Evolutionary conservation across 192 early-diverging fungal species (phyloP).

Genomic region (Podila epicladia): DNA sequence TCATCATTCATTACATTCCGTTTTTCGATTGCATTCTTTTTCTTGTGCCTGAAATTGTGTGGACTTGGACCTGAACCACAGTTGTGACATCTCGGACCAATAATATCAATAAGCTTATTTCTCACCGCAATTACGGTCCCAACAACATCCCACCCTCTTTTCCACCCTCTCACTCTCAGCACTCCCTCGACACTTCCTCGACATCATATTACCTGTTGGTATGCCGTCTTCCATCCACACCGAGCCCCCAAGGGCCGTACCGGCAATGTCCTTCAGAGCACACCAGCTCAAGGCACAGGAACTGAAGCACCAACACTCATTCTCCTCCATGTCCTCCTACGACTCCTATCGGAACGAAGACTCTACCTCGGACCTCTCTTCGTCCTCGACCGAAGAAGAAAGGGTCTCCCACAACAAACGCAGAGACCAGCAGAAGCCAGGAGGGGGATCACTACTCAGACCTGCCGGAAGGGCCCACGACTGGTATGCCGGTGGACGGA

Average conservation of each 20-base stretch:
- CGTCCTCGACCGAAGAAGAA: not conserved
- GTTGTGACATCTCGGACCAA: not conserved
- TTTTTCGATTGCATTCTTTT: not conserved
- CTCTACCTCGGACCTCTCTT: not conserved
- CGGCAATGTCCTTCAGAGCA: constrained; percentile 39
- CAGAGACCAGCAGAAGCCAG: constrained; percentile 7
- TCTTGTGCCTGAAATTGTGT: not conserved
- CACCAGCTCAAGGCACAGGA: constrained; percentile 42
- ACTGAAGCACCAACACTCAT: constrained; percentile 37
- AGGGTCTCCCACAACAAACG: not conserved
- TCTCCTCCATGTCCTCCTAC: constrained; percentile 55
- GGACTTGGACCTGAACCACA: not conserved
- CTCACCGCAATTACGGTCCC: not conserved
- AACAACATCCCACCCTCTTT: not conserved
- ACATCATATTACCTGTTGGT: not conserved
- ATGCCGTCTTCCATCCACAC: constrained; percentile 4
- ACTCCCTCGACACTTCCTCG: not conserved
- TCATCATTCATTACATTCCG: not conserved
- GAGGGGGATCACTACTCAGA: constrained; percentile 22
- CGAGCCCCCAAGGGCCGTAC: constrained; percentile 23
- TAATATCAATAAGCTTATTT: not conserved
- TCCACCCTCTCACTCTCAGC: not conserved
- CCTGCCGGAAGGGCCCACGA: constrained; percentile 51
- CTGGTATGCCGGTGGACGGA: constrained; percentile 46
- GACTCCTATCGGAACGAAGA: constrained; percentile 17